Evolutionary conservation across 495 filamentous ascomycete genomes (phyloP).

Genomic region (Letharia lupina): DNA sequence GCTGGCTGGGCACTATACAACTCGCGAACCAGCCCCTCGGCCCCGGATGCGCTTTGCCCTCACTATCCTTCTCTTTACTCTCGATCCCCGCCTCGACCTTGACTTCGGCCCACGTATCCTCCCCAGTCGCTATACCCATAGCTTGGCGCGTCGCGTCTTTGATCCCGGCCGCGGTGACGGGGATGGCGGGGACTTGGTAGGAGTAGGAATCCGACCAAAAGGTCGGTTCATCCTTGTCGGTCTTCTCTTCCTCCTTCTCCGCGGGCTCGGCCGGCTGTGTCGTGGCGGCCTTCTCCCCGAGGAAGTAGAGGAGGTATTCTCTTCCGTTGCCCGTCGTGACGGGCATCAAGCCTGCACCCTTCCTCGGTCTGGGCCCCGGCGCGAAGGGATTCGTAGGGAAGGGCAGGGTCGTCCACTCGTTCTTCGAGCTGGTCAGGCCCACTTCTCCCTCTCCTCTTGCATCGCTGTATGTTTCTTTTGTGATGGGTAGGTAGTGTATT

Average conservation of each 20-base stretch:
- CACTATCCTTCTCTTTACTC: conserved; percentile 7
- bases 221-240: neutral
- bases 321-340: conserved; percentile 44
- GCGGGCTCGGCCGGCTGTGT: neutral
- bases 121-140: conserved; percentile 35
- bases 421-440: conserved; percentile 21
- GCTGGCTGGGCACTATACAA: conserved; percentile 22
- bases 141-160: conserved; percentile 42
- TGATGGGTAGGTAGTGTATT: conserved; percentile 37
- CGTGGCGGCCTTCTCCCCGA: conserved; percentile 31
- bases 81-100: conserved; percentile 39
- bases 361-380: conserved; percentile 38
- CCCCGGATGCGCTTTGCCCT: conserved; percentile 46
- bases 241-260: neutral
- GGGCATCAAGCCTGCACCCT: conserved; percentile 38
- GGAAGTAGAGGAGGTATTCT: conserved; percentile 45
- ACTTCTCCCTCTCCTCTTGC: conserved; percentile 1
- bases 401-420: conserved; percentile 36
- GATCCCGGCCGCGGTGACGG: conserved; percentile 38
- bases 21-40: conserved; percentile 41
- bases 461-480: conserved; percentile 21
- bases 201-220: conserved; percentile 42
- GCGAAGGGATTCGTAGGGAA: conserved; percentile 42
- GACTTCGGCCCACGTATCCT: conserved; percentile 40
- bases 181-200: conserved; percentile 40